Percentiles rank a stretch among this genome's conserved stretches.
Evolutionary conservation across 2,329 filamentous ascomycete genomes (phyloP).

Genomic region (Aspergillus neotritici): DNA sequence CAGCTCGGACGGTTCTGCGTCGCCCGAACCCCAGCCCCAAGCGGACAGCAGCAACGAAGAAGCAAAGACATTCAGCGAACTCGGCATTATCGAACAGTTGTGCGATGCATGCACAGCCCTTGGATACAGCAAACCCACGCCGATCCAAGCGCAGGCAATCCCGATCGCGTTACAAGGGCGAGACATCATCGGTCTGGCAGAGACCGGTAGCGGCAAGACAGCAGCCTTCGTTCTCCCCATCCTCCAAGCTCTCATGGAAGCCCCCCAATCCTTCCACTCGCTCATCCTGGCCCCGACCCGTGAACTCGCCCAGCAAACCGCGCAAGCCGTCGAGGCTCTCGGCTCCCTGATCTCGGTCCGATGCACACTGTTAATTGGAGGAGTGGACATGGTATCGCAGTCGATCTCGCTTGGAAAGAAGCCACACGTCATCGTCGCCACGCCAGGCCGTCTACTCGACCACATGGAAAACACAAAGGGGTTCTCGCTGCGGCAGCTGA

Average conservation of each 20-base stretch:
- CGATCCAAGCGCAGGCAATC: slow-evolving; percentile 82
- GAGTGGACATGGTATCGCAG: slow-evolving; percentile 93
- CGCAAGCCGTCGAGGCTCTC: slow-evolving; percentile 78
- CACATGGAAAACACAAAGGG: slow-evolving; percentile 96
- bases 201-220: slow-evolving; percentile 94
- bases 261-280: slow-evolving; percentile 79
- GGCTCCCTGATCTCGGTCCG: slow-evolving; percentile 83
- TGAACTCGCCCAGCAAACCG: slow-evolving; percentile 88
- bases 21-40: too few relatives aligned
- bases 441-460: slow-evolving; percentile 80
- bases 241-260: slow-evolving; percentile 81
- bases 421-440: slow-evolving; percentile 89
- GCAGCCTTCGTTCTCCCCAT: slow-evolving; percentile 92
- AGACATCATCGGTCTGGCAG: slow-evolving; percentile 88
- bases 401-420: slow-evolving; percentile 90
- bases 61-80: slow-evolving; percentile 47
- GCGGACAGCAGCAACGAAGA: background rate
- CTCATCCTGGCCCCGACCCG: slow-evolving; percentile 88
- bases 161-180: slow-evolving; percentile 71
- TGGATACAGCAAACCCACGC: slow-evolving; percentile 78
- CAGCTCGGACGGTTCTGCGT: too few relatives aligned
- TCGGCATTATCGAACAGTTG: slow-evolving; percentile 75
- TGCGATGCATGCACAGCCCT: slow-evolving; percentile 81
- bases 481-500: slow-evolving; percentile 74
- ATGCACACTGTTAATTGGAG: slow-evolving; percentile 80